Evolutionary conservation across 352 stramenopile genomes (phyloP).

Genomic region (Aphanomyces stellatus): DNA sequence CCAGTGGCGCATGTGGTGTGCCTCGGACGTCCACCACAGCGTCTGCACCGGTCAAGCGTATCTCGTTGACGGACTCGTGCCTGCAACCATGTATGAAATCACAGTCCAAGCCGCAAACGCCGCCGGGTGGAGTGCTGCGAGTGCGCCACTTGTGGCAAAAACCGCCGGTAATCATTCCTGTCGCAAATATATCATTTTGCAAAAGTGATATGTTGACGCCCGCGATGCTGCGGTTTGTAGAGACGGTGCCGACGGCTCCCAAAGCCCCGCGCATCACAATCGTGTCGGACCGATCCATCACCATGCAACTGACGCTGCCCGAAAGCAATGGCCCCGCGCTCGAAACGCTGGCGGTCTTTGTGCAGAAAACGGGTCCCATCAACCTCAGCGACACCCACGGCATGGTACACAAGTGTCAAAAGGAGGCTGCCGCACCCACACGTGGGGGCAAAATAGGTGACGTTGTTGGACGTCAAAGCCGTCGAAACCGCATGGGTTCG

Average conservation of each 20-base stretch:
- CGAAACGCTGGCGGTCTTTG: constrained; percentile 30
- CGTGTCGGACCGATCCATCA: constrained; percentile 34
- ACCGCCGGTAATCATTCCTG: constrained; percentile 24
- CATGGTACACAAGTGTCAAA: neutral
- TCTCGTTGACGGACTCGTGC: constrained; percentile 33
- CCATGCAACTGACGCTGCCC: constrained; percentile 32
- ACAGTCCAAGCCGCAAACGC: constrained; percentile 37
- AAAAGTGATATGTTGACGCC: neutral
- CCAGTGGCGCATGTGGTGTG: constrained; percentile 29
- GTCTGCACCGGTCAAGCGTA: constrained; percentile 24
- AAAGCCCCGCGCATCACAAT: constrained; percentile 27
- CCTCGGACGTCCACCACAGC: constrained; percentile 17
- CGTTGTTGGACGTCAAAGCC: constrained; percentile 17
- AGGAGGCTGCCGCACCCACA: neutral
- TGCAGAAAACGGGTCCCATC: constrained; percentile 34
- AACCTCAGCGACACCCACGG: constrained; percentile 28
- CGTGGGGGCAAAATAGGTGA: neutral
- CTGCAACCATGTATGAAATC: constrained; percentile 35
- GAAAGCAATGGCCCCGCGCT: constrained; percentile 34
- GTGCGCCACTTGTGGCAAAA: constrained; percentile 20
- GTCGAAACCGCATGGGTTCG: neutral
- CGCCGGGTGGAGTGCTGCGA: constrained; percentile 36
- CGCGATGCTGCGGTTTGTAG: too few relatives aligned
- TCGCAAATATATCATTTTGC: neutral
- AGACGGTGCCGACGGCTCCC: constrained; percentile 33